Evolutionary conservation across 495 filamentous ascomycete genomes (phyloP), one percentile per base, ranked within the genome.

Genomic region (Penicillium samsonianum): DNA sequence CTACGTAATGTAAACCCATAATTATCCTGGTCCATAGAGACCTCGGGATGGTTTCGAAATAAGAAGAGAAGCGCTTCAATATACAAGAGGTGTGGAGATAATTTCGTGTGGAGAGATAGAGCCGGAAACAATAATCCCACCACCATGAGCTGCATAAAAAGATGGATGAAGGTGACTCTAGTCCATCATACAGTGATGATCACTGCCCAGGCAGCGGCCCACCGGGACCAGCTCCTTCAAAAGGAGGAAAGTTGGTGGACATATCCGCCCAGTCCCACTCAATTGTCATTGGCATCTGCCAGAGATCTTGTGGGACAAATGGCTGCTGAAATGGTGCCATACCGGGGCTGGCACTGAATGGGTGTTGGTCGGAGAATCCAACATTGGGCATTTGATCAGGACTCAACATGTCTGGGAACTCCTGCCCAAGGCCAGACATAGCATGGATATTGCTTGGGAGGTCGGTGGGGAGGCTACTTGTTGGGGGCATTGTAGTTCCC

Each of bases 181-280:
- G 16, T 46, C 20, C 28, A 51, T 61, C 57, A 51, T 55, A 41
- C 45, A 31, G 28, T 69, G 55, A 70, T 52, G 43, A 51, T 59
- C 60, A 72, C 53, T 68, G 68, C 23, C 49, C 49, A 20, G 59
- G 60, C 43, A 66, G 65, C 28, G 58, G 64, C 5, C 64, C 67
- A 40, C 59, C 56, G 10, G 62, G 47, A 33, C 62, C 61, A 26
- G 55, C 55, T 23, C 66, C 68, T 52, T 73, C 76, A 45, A 79
- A 77, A 6, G 70, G 61, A 17, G 75, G 74, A 37, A 78, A 73
- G 44, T 85, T 88, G 11, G 66, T 69, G 23, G 75, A 73, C 82
- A 94, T 88, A 67, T 96, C 91, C 0, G 91, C 91, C 94, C 95
- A 98, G 67, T 98, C 91, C 95, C 95, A 98, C 67, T 98, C 95